A percentile compares a stretch with the other conserved stretches of the same genome.
phyloP scores from a whole-genome alignment of 495 filamentous ascomycete species.

The Hypoxylon fuscum region DNA sequence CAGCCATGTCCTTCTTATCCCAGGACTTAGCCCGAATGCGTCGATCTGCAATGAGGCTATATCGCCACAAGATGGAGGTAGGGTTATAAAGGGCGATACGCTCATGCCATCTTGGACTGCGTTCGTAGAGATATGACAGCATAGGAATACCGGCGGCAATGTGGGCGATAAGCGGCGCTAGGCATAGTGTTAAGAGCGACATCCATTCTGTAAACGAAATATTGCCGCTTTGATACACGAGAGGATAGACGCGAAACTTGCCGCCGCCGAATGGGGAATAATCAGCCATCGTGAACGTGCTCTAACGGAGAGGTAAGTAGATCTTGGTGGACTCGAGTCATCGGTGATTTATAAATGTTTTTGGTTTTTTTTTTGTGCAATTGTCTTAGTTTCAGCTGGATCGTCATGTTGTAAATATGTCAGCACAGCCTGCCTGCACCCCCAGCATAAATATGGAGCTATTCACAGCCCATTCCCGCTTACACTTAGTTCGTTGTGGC shows the following conservation, averaged over 20 bases:
- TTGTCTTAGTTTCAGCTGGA: too few species aligned
- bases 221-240: slow-evolving; percentile 10
- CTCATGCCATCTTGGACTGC: slow-evolving; percentile 18
- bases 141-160: slow-evolving; percentile 35
- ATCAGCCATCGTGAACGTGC: not conserved
- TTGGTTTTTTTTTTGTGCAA: not conserved
- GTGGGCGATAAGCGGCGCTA: slow-evolving; percentile 45
- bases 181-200: slow-evolving; percentile 42
- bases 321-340: not conserved
- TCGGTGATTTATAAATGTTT: not conserved
- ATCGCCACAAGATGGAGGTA: slow-evolving; percentile 48
- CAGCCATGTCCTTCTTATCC: slow-evolving; percentile 35
- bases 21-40: slow-evolving; percentile 41
- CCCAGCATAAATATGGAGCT: too few species aligned
- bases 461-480: too few species aligned
- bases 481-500: too few species aligned
- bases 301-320: not conserved
- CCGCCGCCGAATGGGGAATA: not conserved
- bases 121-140: slow-evolving; percentile 21
- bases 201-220: slow-evolving; percentile 40
- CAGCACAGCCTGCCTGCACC: too few species aligned
- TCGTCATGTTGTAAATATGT: too few species aligned
- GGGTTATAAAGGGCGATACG: slow-evolving; percentile 42
- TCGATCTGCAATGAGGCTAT: slow-evolving; percentile 44
- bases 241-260: not conserved